phyloP scores from a whole-genome alignment of 2,329 filamentous ascomycete species.

The Aspergillus costaricaensis region DNA sequence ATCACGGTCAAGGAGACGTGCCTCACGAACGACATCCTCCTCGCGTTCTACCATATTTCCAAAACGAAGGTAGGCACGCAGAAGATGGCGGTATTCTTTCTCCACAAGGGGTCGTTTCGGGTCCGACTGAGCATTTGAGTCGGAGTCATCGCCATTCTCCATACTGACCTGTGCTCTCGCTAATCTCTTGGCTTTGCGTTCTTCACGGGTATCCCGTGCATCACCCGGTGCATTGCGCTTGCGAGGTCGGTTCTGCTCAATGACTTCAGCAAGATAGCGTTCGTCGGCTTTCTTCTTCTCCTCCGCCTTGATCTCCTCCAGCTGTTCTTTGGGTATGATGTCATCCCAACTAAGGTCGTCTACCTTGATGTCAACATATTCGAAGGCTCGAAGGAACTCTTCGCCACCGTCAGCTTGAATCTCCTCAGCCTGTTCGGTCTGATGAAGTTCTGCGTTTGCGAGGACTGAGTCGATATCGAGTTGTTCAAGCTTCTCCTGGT shows the following conservation, averaged over 20 bases:
- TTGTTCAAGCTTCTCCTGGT: slow-evolving; percentile 94
- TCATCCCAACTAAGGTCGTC: slow-evolving; percentile 94
- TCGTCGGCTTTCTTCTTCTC: slow-evolving; percentile 84
- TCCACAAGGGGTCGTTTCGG: slow-evolving; percentile 87
- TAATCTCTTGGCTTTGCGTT: slow-evolving; percentile 69
- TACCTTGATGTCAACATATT: slow-evolving; percentile 97
- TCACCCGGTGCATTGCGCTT: slow-evolving; percentile 66
- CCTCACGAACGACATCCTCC: slow-evolving; percentile 84
- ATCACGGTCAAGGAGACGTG: slow-evolving; percentile 80
- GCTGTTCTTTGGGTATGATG: slow-evolving; percentile 91
- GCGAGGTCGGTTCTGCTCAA: slow-evolving; percentile 83
- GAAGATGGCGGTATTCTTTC: slow-evolving; percentile 89
- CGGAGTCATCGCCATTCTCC: slow-evolving; percentile 71
- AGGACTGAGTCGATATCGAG: slow-evolving; percentile 97
- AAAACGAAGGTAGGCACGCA: slow-evolving; percentile 86
- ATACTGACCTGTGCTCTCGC: slow-evolving; percentile 65
- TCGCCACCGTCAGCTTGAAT: slow-evolving; percentile 95
- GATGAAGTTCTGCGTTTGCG: slow-evolving; percentile 94
- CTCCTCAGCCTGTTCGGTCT: slow-evolving; percentile 91
- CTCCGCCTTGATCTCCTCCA: slow-evolving; percentile 85
- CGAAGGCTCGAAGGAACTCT: slow-evolving; percentile 85
- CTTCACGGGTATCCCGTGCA: slow-evolving; percentile 56
- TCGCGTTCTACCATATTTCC: slow-evolving; percentile 86
- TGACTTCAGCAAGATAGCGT: slow-evolving; percentile 75
- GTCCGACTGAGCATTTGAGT: slow-evolving; percentile 66